These are phyloP conservation scores for Citrullus amarus DNA, from an alignment of 306 rosid species.

Conservation along the genomic window DNA sequence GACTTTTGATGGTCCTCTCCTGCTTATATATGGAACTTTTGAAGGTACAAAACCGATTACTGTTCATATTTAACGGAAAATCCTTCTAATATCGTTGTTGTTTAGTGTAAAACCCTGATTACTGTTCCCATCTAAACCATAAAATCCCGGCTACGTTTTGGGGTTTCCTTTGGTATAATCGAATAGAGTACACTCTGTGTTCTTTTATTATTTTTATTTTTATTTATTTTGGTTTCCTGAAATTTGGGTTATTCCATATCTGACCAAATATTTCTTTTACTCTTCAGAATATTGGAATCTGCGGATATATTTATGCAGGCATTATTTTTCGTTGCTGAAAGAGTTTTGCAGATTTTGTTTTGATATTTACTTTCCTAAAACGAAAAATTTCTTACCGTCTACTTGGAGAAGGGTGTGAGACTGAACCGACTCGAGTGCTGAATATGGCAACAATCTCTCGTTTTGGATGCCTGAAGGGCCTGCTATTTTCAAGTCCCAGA, in stretches of 20 bases:
- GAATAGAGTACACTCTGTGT: not conserved
- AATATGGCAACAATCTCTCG: conserved; percentile 9
- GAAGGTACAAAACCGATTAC: conserved; percentile 5
- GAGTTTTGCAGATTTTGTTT: not conserved
- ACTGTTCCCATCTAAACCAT: not conserved
- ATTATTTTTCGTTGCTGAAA: not conserved
- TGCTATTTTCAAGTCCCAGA: conserved; percentile 3
- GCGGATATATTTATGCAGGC: not conserved
- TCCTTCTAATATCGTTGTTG: not conserved
- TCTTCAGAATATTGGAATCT: not conserved
- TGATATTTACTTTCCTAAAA: not conserved
- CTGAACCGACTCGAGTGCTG: not conserved
- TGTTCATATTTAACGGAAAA: conserved; percentile 8
- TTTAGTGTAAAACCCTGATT: not conserved
- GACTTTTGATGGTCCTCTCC: conserved; percentile 7
- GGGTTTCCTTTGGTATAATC: not conserved
- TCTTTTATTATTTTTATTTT: not conserved
- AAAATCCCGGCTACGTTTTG: not conserved
- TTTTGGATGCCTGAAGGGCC: not conserved
- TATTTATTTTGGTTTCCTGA: not conserved
- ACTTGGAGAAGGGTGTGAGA: not conserved
- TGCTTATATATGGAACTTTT: not conserved
- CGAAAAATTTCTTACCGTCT: not conserved
- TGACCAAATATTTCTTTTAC: not conserved
- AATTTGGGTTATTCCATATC: conserved; percentile 4